Evolutionary conservation across 1,284 basidiomycete species (phyloP), one percentile per base, ranked within the genome.

Genomic region (Thecaphora thlaspeos): DNA sequence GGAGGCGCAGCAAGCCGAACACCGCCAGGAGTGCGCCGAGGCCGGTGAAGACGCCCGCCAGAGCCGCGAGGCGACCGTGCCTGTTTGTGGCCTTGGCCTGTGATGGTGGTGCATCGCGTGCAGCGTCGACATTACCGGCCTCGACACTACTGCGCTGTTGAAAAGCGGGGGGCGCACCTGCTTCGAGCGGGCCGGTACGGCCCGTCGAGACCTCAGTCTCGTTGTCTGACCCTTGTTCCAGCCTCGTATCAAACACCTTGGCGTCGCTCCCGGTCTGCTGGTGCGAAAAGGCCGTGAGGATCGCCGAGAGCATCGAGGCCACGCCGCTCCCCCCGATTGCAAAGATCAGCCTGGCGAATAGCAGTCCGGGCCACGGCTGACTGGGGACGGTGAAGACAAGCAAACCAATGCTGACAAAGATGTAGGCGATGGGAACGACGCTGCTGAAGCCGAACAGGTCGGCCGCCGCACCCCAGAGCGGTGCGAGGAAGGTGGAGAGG

Each of bases 221-320:
- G n/a, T n/a, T n/a, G n/a, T n/a, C n/a, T n/a, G n/a, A n/a, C n/a
- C n/a, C n/a, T n/a, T n/a, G n/a, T n/a, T n/a, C n/a, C n/a, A n/a
- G n/a, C n/a, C n/a, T n/a, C n/a, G n/a, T n/a, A n/a, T n/a, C n/a
- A n/a, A n/a, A n/a, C n/a, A n/a, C n/a, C n/a, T n/a, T n/a, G n/a
- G n/a, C n/a, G n/a, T n/a, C n/a, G n/a, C n/a, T n/a, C n/a, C n/a
- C 26, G 7, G 26, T 7, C 26, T 28, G 26, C 7, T 11, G 26
- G 26, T 28, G 26, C 26, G 40, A 41, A 41, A 41, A 59, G 22
- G 52, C 61, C 4, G 56, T 49, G 4, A 64, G 41, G 19, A 59
- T 55, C 23, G 51, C 68, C 14, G 58, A 69, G 14, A 71, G 58
- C 68, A 69, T 71, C 2, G 68, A 56, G 4, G 68, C 69, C 2